Conservation (phyloP, 208 protist species). For the Zelonia costaricensis region DNA sequence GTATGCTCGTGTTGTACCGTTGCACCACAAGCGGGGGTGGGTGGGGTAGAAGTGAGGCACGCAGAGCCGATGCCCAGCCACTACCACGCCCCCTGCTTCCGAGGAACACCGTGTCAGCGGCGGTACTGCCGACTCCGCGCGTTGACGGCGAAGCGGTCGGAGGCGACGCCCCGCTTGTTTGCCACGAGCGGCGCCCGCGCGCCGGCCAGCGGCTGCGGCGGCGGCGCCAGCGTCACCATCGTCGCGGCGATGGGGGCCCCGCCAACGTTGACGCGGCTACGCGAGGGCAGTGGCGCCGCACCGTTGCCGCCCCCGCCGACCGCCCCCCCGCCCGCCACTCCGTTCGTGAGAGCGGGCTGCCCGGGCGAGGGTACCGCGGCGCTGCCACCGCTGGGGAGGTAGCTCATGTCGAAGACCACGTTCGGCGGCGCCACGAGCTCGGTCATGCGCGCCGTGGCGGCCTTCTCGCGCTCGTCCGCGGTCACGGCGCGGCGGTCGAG, state of each 20-base stretch:
- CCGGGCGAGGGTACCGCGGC: background rate
- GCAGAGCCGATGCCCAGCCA: no score
- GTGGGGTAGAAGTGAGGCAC: background rate
- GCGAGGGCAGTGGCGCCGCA: no score
- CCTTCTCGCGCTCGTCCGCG: conserved; percentile 75
- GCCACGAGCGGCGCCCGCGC: background rate
- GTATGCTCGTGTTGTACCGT: no score
- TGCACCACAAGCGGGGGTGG: no score
- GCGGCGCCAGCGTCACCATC: background rate
- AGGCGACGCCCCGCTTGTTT: conserved; percentile 3
- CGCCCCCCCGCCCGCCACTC: background rate
- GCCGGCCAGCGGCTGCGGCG: background rate
- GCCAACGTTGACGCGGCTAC: background rate
- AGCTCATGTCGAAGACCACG: conserved; percentile 77
- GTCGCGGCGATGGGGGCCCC: background rate
- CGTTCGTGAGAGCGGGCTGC: conserved; percentile 2
- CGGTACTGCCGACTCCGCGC: conserved; percentile 16
- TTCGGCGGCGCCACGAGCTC: conserved; percentile 67
- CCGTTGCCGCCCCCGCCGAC: background rate
- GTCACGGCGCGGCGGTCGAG: conserved; percentile 70
- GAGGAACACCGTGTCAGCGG: no score
- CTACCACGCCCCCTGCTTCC: no score
- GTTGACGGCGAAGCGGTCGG: conserved; percentile 21
- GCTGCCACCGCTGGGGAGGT: conserved; percentile 5
- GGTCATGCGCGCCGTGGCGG: conserved; percentile 30